phyloP scores from a whole-genome alignment of 108 stramenopile genomes.

The Craspedostauros australis region DNA sequence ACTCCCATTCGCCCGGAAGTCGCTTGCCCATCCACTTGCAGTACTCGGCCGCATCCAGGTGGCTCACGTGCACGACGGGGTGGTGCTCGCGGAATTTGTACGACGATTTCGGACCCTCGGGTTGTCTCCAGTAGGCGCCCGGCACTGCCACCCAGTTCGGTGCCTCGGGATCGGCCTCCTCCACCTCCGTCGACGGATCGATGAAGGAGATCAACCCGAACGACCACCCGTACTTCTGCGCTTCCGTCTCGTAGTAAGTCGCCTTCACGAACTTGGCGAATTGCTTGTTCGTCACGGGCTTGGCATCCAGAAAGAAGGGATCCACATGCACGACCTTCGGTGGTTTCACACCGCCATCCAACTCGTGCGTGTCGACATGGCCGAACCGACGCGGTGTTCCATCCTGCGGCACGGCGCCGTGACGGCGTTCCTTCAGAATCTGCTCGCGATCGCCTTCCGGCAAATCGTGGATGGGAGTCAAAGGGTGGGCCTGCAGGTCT shows the following conservation, averaged over 20 bases:
- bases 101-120: conserved; percentile 79
- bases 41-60: conserved; percentile 91
- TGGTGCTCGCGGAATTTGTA: conserved; percentile 82
- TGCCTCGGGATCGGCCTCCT: conserved; percentile 76
- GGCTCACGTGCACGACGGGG: conserved; percentile 89
- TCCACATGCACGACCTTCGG: conserved; percentile 74
- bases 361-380: conserved; percentile 57
- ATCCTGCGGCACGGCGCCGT: conserved; percentile 30
- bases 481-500: conserved; percentile 45
- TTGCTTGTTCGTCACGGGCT: conserved; percentile 78
- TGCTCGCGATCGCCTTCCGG: conserved; percentile 52
- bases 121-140: conserved; percentile 88
- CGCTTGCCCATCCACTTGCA: conserved; percentile 88
- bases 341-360: conserved; percentile 77
- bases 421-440: conserved; percentile 57
- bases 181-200: conserved; percentile 33
- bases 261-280: conserved; percentile 88
- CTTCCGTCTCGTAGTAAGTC: conserved; percentile 90
- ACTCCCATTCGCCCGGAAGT: conserved; percentile 86
- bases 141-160: conserved; percentile 87
- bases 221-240: conserved; percentile 91
- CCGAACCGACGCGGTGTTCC: conserved; percentile 70
- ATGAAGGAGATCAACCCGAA: conserved; percentile 84
- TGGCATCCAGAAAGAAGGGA: conserved; percentile 78
- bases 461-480: conserved; percentile 42